Conservation (phyloP, 176 grass and related monocot genomes). For the Otatea glauca region DNA sequence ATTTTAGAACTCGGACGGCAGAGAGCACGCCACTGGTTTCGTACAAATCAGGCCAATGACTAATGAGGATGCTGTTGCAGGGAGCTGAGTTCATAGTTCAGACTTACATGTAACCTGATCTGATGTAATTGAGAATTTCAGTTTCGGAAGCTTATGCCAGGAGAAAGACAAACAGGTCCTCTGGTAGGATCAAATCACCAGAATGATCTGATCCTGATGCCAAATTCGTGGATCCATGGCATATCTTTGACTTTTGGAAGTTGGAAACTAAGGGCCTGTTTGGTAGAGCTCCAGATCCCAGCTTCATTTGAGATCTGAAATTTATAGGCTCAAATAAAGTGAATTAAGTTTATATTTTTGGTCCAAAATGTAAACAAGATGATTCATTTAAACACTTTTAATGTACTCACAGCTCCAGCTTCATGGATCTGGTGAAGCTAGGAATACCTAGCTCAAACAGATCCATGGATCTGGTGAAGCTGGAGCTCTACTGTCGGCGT, state of each 20-base stretch:
- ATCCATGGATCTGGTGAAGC: too few relatives aligned
- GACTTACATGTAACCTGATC: not conserved
- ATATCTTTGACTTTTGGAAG: not conserved
- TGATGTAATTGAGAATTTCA: not conserved
- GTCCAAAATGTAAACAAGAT: too few relatives aligned
- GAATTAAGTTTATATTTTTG: too few relatives aligned
- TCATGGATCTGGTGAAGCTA: too few relatives aligned
- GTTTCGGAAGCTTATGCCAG: not conserved
- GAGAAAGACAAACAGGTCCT: not conserved
- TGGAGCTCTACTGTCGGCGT: too few relatives aligned
- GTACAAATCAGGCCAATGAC: not conserved
- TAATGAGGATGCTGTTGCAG: not conserved
- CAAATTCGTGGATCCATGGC: not conserved
- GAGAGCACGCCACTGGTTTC: not conserved
- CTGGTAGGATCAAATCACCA: too few relatives aligned
- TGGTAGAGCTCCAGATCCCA: too few relatives aligned
- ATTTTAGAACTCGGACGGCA: not conserved
- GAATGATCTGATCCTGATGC: not conserved
- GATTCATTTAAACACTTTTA: too few relatives aligned
- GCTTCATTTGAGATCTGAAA: too few relatives aligned
- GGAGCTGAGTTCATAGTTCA: not conserved
- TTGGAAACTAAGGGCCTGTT: not conserved
- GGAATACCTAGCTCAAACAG: too few relatives aligned
- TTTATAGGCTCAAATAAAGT: too few relatives aligned
- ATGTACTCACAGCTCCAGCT: too few relatives aligned